Conservation (phyloP, 2,329 filamentous ascomycete genomes). For the Aspergillus arachidicola region DNA sequence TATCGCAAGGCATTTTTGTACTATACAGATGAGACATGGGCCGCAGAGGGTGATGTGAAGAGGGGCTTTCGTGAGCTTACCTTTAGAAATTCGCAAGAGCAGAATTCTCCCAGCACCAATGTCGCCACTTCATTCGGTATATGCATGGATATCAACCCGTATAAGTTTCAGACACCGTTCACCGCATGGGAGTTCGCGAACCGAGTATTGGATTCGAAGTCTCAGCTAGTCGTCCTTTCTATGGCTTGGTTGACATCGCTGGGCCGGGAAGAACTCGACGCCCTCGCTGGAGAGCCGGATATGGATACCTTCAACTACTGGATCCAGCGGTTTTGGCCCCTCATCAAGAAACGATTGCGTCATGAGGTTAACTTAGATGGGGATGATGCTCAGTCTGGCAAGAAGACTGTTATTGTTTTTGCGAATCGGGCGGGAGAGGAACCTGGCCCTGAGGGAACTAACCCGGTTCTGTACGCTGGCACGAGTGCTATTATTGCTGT, state of each 20-base stretch:
- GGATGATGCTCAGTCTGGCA: conserved; percentile 20
- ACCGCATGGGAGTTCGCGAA: conserved; percentile 63
- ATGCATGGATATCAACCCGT: conserved; percentile 63
- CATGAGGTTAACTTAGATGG: conserved; percentile 32
- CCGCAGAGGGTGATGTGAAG: conserved; percentile 52
- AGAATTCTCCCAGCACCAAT: conserved; percentile 13
- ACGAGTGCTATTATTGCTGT: conserved; percentile 50
- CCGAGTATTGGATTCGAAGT: conserved; percentile 51
- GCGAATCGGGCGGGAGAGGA: conserved; percentile 51
- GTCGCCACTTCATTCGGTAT: conserved; percentile 51
- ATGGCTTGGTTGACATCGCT: conserved; percentile 66
- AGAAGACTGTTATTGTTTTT: conserved; percentile 49
- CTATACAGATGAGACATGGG: conserved; percentile 69
- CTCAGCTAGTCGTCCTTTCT: conserved; percentile 59
- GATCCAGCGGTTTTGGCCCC: conserved; percentile 61
- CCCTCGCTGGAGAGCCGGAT: conserved; percentile 52
- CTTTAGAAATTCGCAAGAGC: conserved; percentile 15
- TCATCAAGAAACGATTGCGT: conserved; percentile 39
- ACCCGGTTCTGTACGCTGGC: conserved; percentile 50
- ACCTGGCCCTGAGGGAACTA: conserved; percentile 38
- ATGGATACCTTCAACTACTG: conserved; percentile 65
- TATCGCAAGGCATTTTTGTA: conserved; percentile 68
- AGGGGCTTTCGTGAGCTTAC: conserved; percentile 34
- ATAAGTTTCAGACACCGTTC: conserved; percentile 62
- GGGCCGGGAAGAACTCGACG: conserved; percentile 50